Evolutionary conservation across 106 monocot species (phyloP), one percentile per base, ranked within the genome.

Genomic region (Hemerocallis citrina): DNA sequence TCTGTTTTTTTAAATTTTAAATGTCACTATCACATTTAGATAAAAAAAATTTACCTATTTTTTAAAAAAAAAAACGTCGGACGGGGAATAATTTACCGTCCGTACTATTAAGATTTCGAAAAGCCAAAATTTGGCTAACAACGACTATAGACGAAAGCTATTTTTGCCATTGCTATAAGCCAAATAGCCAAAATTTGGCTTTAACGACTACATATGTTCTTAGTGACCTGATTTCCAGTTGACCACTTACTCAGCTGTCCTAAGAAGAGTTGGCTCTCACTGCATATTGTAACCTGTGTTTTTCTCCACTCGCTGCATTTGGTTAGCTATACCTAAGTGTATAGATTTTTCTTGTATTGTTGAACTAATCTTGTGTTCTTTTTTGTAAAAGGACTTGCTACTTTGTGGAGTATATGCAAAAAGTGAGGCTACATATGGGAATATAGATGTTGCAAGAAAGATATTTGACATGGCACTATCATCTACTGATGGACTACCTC

Each of bases 401-500:
- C 86, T 96, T 60, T 96, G 90, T 62, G 95, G 95, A 31, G 57
- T 96, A 64, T 90, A 90, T 70, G 95, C 86, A 37, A 77, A 61
- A 79, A 90, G 75, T 51, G 95, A 96, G 71, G 84, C 86, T 38
- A 22, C 78, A 30, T 63, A 77, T 76, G 89, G 84, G 19, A 90
- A 90, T 59, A 69, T 81, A 23, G 86, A 87, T 42, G 68, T 81
- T 54, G 90, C 90, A 49, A 80, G 95, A 65, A 90, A 90, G 71
- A 77, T 96, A 65, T 84, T 90, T 76, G 95, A 96, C 72, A 90
- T 87, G 90, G 90, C 95, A 57, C 56, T 96, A 19, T 72, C 69
- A 60, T 77, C 83, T 62, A 61, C 73, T 44, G 73, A 81, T 66
- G 80, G 73, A 71, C 67, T 85, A 45, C 74, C 90, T 55, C 24